Conservation (phyloP, 2,329 filamentous ascomycete species). For the Fusarium citri region DNA sequence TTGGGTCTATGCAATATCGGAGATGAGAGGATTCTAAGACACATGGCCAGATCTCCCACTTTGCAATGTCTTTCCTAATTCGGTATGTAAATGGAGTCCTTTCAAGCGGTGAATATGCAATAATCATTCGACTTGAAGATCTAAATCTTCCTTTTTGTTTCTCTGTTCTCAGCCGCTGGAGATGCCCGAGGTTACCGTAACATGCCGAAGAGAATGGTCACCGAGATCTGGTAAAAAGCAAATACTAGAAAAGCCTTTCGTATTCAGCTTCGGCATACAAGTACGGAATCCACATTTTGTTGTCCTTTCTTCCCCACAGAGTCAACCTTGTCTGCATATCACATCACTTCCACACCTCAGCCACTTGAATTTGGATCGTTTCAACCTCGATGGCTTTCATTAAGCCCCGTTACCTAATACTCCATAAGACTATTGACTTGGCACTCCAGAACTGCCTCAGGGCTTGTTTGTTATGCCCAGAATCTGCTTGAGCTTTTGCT, state of each 20-base stretch:
- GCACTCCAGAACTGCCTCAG: too few relatives aligned
- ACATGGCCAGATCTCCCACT: background rate
- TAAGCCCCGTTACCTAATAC: too few relatives aligned
- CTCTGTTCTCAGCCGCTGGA: background rate
- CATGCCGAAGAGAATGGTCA: background rate
- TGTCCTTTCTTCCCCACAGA: conserved; percentile 3
- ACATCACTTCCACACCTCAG: conserved; percentile 19
- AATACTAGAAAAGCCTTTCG: background rate
- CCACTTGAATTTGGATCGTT: background rate
- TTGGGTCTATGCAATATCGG: conserved; percentile 7
- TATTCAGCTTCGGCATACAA: conserved; percentile 15
- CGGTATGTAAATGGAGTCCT: background rate
- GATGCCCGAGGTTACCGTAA: background rate
- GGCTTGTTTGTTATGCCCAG: background rate
- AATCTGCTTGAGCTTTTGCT: background rate
- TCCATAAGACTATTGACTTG: too few relatives aligned
- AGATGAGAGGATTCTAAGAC: conserved; percentile 27
- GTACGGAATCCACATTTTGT: conserved; percentile 15
- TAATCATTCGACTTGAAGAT: background rate
- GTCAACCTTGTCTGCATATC: conserved; percentile 22
- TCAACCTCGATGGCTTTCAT: background rate
- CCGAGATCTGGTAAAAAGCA: conserved; percentile 14
- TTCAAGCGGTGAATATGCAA: background rate
- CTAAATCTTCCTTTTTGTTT: background rate
- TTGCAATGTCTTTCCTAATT: background rate